These are phyloP conservation scores for Lactarius evosmus DNA, from an alignment of 768 basidiomycete genomes.

Conservation along the genomic window DNA sequence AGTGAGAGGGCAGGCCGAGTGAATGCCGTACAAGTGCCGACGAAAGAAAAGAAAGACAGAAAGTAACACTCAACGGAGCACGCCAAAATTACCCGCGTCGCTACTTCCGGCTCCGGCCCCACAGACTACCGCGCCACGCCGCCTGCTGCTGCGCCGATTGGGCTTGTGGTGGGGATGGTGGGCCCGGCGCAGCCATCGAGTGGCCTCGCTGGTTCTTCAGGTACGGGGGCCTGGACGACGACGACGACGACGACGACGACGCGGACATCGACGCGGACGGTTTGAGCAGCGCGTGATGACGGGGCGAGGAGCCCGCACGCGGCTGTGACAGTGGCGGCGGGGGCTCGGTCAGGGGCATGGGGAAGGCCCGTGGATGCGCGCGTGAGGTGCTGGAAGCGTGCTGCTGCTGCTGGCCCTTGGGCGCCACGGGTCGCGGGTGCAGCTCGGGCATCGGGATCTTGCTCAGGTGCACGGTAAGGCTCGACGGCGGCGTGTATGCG, in stretches of 20 bases:
- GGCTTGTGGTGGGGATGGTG: neutral
- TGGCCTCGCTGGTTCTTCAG: neutral
- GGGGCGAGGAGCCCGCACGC: neutral
- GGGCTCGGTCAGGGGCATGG: neutral
- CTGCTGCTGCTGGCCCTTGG: conserved; percentile 61
- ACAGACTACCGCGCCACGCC: conserved; percentile 1
- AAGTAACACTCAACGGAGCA: neutral
- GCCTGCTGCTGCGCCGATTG: neutral
- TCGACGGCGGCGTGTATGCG: conserved; percentile 61
- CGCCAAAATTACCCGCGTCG: neutral
- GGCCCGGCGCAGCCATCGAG: neutral
- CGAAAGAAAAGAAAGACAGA: neutral
- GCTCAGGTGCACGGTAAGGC: conserved; percentile 71
- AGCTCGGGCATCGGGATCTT: conserved; percentile 88
- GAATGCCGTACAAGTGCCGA: too few relatives aligned
- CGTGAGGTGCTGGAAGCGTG: conserved; percentile 76
- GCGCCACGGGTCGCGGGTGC: conserved; percentile 45
- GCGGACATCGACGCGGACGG: too few relatives aligned
- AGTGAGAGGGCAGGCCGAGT: too few relatives aligned
- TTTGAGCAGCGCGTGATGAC: neutral
- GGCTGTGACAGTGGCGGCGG: neutral
- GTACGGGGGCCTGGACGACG: neutral
- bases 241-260: neutral
- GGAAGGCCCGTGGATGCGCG: conserved; percentile 34
- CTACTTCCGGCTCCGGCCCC: conserved; percentile 13